Percentiles rank a stretch among this genome's conserved stretches.
Evolutionary conservation across 768 basidiomycete genomes (phyloP).

Genomic region (Suillus bovinus): DNA sequence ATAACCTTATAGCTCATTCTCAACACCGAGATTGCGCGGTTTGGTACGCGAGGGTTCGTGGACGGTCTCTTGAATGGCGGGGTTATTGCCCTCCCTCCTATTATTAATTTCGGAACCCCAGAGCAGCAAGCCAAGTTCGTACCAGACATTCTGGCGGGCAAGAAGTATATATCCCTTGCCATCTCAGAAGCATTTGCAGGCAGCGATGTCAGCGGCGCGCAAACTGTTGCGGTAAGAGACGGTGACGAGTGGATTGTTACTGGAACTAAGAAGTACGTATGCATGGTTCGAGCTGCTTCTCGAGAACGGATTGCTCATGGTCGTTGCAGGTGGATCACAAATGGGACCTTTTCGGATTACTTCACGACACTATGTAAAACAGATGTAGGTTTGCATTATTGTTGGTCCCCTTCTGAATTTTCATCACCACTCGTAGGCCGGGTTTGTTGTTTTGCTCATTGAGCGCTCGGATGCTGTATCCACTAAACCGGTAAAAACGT

Average conservation of each 20-base stretch:
- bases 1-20: slow-evolving; percentile 59
- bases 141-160: slow-evolving; percentile 71
- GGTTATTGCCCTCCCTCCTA: slow-evolving; percentile 87
- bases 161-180: slow-evolving; percentile 86
- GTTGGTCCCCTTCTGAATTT: background rate
- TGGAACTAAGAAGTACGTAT: slow-evolving; percentile 85
- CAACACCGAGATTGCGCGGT: slow-evolving; percentile 78
- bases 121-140: slow-evolving; percentile 72
- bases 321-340: slow-evolving; percentile 79
- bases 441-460: slow-evolving; percentile 76
- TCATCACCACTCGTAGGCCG: slow-evolving; percentile 43
- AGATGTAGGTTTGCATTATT: slow-evolving; percentile 41
- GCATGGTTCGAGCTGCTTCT: background rate
- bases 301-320: background rate
- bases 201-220: slow-evolving; percentile 81
- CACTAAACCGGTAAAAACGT: slow-evolving; percentile 89
- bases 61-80: slow-evolving; percentile 82
- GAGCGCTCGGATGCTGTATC: slow-evolving; percentile 70
- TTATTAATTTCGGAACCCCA: slow-evolving; percentile 84
- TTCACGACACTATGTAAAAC: slow-evolving; percentile 81
- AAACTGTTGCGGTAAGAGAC: slow-evolving; percentile 82
- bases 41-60: slow-evolving; percentile 83
- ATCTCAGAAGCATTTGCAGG: slow-evolving; percentile 95
- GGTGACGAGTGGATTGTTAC: slow-evolving; percentile 87
- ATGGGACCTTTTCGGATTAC: slow-evolving; percentile 82